Evolutionary conservation across 2,329 filamentous ascomycete genomes (phyloP).

Genomic region (Apiospora kogelbergensis): DNA sequence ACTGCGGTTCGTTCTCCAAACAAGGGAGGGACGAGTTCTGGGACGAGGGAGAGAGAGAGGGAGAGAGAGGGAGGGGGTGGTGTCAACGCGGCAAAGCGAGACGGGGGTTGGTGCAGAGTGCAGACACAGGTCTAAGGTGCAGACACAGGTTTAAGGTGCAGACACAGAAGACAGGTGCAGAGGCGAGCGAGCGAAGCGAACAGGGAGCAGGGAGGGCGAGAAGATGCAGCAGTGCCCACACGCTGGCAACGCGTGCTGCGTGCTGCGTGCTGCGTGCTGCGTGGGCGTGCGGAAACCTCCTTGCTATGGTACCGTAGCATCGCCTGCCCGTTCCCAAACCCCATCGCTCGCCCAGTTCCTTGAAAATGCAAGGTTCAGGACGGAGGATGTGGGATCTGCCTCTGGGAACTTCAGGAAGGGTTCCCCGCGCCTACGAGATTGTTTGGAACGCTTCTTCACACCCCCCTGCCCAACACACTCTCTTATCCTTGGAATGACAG

Average conservation of each 20-base stretch:
- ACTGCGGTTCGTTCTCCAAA: conserved; percentile 6
- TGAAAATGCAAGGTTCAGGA: conserved; percentile 2
- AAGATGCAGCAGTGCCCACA: conserved; percentile 5
- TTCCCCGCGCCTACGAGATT: conserved; percentile 6
- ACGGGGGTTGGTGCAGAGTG: not conserved
- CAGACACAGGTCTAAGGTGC: too few relatives aligned
- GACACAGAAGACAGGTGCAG: too few relatives aligned
- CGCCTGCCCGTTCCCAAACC: not conserved
- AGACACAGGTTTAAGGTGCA: too few relatives aligned
- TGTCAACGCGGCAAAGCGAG: not conserved
- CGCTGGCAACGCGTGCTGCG: not conserved
- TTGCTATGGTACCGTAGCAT: conserved; percentile 2
- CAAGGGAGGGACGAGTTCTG: conserved; percentile 3
- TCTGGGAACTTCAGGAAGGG: conserved; percentile 5
- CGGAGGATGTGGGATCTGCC: conserved; percentile 1
- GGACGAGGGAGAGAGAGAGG: conserved; percentile 1
- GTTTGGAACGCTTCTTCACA: not conserved
- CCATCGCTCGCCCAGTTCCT: not conserved
- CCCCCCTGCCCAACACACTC: not conserved
- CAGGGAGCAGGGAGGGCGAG: too few relatives aligned
- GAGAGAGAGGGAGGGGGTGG: not conserved
- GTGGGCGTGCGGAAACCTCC: conserved; percentile 2
- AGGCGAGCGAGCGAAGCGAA: too few relatives aligned
- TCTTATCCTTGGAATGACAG: not conserved
- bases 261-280: not conserved